Conservation (phyloP, 2,329 filamentous ascomycete genomes). For the Alternaria gansuensis region DNA sequence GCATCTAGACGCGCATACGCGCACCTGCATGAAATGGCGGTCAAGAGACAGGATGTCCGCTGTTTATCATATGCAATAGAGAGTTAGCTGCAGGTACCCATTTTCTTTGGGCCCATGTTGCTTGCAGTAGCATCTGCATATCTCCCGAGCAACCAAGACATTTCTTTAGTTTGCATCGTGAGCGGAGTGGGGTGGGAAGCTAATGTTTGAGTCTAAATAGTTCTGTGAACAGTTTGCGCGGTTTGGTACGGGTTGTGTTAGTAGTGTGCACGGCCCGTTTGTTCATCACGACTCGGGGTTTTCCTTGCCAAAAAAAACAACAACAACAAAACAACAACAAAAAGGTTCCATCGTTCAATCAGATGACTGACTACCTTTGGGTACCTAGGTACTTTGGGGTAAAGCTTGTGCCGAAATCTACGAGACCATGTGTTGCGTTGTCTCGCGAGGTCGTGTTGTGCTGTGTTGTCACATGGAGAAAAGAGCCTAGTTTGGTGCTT, state of each 20-base stretch:
- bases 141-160: slow-evolving; percentile 6
- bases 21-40: slow-evolving; percentile 29
- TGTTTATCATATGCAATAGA: slow-evolving; percentile 12
- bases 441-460: not conserved
- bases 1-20: slow-evolving; percentile 10
- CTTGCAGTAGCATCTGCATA: slow-evolving; percentile 9
- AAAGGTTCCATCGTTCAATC: not conserved
- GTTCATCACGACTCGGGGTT: not conserved
- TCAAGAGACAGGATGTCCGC: slow-evolving; percentile 15
- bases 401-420: not conserved
- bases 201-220: not conserved
- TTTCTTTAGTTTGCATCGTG: not conserved
- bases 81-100: slow-evolving; percentile 21
- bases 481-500: not conserved
- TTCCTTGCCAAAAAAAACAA: too few relatives aligned
- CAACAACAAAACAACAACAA: not conserved
- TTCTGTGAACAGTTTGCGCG: not conserved
- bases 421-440: slow-evolving; percentile 1
- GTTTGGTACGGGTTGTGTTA: not conserved
- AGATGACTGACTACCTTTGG: not conserved
- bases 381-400: not conserved
- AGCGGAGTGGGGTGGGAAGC: not conserved
- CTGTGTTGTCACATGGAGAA: not conserved
- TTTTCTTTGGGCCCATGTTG: not conserved
- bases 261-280: not conserved